A percentile compares a stretch with the other conserved stretches of the same genome.
phyloP scores from a whole-genome alignment of 176 grass and related monocot genomes.

The Triticum timopheevii region DNA sequence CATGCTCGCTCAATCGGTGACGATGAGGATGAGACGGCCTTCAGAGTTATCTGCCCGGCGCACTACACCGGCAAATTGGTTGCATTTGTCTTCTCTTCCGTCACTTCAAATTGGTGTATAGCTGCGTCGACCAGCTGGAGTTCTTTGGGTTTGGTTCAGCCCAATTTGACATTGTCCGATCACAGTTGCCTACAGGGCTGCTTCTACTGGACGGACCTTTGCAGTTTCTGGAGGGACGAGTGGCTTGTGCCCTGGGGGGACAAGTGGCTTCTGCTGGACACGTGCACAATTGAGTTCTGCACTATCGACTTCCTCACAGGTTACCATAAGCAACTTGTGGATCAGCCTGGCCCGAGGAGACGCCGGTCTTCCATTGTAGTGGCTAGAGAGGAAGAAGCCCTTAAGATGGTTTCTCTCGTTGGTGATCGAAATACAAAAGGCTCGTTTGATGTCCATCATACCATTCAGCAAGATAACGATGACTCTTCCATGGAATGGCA shows the following conservation, averaged over 20 bases:
- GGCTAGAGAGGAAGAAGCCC: not conserved
- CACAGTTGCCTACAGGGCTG: not conserved
- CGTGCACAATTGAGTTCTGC: not conserved
- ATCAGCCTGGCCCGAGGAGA: not conserved
- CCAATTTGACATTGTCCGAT: not conserved
- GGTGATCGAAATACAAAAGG: not conserved
- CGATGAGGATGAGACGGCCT: not conserved
- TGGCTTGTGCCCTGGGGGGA: not conserved
- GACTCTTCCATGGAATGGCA: not conserved
- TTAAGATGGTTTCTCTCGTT: not conserved
- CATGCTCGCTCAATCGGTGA: not conserved
- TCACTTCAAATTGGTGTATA: not conserved
- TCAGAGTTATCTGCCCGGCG: not conserved
- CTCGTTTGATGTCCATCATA: not conserved
- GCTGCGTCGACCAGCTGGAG: not conserved
- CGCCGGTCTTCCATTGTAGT: not conserved
- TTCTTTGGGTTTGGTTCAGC: not conserved
- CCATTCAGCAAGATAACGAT: not conserved
- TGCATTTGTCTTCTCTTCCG: not conserved
- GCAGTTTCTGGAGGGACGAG: not conserved
- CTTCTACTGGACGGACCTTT: not conserved
- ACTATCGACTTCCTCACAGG: not conserved
- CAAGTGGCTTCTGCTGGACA: not conserved
- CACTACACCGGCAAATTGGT: not conserved
- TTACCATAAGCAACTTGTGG: not conserved